Percentiles rank a stretch among this genome's conserved stretches.
Conservation (phyloP, 306 rosid species). For the apple (Malus domestica) region DNA sequence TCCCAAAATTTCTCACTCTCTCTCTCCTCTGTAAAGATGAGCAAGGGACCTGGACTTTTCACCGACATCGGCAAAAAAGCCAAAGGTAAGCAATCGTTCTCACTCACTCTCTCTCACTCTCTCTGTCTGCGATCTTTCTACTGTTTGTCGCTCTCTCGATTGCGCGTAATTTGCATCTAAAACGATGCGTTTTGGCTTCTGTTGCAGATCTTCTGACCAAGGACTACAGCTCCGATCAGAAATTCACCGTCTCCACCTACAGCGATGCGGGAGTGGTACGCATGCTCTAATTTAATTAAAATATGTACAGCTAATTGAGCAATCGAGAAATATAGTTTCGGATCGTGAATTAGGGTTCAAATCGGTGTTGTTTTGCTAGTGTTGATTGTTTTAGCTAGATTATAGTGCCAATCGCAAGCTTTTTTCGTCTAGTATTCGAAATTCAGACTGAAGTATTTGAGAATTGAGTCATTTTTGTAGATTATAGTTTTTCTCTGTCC, state of each 20-base stretch:
- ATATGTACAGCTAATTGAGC: background rate
- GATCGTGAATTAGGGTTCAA: background rate
- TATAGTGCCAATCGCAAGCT: background rate
- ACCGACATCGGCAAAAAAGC: conserved; percentile 83
- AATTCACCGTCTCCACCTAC: conserved; percentile 59
- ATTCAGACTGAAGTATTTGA: background rate
- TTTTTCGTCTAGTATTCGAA: background rate
- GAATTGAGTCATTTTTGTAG: background rate
- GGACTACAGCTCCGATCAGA: conserved; percentile 78
- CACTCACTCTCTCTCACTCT: background rate
- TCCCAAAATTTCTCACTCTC: background rate
- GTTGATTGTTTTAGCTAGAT: background rate
- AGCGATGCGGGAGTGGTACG: conserved; percentile 79
- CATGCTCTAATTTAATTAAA: background rate
- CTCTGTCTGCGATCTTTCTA: background rate
- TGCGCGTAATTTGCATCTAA: background rate
- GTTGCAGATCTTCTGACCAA: conserved; percentile 67
- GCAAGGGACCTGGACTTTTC: conserved; percentile 86
- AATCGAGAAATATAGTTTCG: background rate
- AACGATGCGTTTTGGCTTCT: conserved; percentile 16
- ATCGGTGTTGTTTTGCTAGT: background rate
- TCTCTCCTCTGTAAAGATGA: conserved; percentile 41
- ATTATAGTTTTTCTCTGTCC: background rate
- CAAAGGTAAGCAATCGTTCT: conserved; percentile 42
- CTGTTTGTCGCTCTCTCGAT: conserved; percentile 1